These are phyloP conservation scores for Chytridium lagenaria DNA, from an alignment of 371 early-diverging fungal genomes.

Conservation along the genomic window DNA sequence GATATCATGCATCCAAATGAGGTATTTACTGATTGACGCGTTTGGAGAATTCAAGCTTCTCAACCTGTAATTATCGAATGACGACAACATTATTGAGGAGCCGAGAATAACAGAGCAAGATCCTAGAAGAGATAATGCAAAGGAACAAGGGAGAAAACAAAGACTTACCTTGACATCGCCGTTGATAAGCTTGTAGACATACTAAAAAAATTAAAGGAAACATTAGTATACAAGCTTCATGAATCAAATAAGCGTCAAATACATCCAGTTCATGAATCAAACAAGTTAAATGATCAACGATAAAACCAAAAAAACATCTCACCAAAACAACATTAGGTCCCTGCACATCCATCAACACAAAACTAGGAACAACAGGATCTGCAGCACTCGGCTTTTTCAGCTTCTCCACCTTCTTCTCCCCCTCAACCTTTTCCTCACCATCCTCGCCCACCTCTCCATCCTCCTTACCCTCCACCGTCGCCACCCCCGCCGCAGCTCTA, in stretches of 20 bases:
- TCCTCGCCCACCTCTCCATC: background rate
- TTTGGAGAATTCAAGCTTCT: slow-evolving; percentile 81
- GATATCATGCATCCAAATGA: too few relatives aligned
- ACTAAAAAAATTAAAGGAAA: slow-evolving; percentile 39
- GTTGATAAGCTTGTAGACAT: slow-evolving; percentile 90
- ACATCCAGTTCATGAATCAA: background rate
- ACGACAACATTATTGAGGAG: too few relatives aligned
- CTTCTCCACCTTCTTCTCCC: slow-evolving; percentile 11
- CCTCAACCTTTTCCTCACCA: slow-evolving; percentile 12
- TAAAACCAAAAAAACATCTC: slow-evolving; percentile 1
- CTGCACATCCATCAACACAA: slow-evolving; percentile 94
- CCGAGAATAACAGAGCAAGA: too few relatives aligned
- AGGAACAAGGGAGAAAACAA: too few relatives aligned
- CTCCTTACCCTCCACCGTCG: slow-evolving; percentile 9
- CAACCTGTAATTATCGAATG: too few relatives aligned
- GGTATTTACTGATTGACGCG: too few relatives aligned
- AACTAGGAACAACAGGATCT: slow-evolving; percentile 72
- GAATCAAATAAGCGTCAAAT: background rate
- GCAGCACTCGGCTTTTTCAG: slow-evolving; percentile 10
- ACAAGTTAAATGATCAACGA: background rate
- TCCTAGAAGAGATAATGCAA: too few relatives aligned
- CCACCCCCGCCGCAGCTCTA: slow-evolving; percentile 2
- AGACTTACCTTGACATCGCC: slow-evolving; percentile 90
- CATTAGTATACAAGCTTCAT: background rate
- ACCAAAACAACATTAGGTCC: slow-evolving; percentile 70